phyloP scores from a whole-genome alignment of 805 yeast species.

The Metschnikowia baotianmanensis region DNA sequence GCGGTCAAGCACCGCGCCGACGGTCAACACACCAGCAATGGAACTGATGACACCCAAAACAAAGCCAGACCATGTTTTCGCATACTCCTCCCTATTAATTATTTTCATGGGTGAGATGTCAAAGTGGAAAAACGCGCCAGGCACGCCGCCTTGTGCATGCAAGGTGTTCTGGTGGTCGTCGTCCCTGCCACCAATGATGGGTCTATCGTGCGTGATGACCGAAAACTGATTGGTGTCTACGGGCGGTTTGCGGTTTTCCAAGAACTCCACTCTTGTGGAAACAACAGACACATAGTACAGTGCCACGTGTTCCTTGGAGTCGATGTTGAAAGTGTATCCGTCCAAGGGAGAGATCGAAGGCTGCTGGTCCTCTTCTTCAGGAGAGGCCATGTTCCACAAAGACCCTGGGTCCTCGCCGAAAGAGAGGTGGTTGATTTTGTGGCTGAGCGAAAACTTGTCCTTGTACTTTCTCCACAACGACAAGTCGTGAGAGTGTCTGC shows the following conservation, averaged over 20 bases:
- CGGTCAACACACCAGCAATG: constrained; percentile 89
- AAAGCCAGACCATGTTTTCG: constrained; percentile 80
- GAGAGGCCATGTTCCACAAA: constrained; percentile 22
- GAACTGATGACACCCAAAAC: constrained; percentile 81
- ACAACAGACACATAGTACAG: constrained; percentile 88
- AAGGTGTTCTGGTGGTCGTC: constrained; percentile 85
- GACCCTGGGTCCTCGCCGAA: constrained; percentile 65
- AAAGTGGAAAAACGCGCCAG: constrained; percentile 83
- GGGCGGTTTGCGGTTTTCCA: constrained; percentile 43
- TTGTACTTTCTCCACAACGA: constrained; percentile 60
- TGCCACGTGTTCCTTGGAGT: constrained; percentile 58
- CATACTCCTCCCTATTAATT: constrained; percentile 72
- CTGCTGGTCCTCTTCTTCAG: constrained; percentile 24
- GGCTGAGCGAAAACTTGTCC: constrained; percentile 70
- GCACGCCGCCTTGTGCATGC: constrained; percentile 82
- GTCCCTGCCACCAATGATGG: constrained; percentile 82
- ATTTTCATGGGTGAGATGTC: constrained; percentile 93
- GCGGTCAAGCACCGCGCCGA: constrained; percentile 85
- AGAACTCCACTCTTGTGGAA: constrained; percentile 77
- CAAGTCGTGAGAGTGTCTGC: constrained; percentile 80
- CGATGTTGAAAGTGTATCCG: constrained; percentile 39
- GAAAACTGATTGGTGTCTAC: constrained; percentile 88
- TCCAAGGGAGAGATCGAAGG: constrained; percentile 67
- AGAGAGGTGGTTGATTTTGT: constrained; percentile 72
- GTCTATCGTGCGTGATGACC: constrained; percentile 84